Evolutionary conservation across 129 eudicot genomes (phyloP), one percentile per base, ranked within the genome.

Genomic region (Gnaphalium uliginosum): DNA sequence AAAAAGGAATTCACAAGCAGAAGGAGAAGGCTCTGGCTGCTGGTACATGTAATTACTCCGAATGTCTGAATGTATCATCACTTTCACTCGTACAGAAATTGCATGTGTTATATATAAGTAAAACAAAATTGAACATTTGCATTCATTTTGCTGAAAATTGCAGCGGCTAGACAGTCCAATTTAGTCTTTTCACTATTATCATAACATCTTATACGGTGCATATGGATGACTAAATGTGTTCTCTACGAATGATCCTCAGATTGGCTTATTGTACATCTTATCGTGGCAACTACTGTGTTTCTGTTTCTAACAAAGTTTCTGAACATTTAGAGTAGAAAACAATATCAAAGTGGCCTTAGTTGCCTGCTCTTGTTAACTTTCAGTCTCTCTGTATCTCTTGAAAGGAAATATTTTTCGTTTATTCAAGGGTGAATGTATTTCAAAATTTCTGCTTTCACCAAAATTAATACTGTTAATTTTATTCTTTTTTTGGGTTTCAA

Each of bases 1-100:
- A 9, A 14, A 26, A 61, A 61, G 37, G 67, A 26, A 26, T 26
- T 61, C 23, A 62, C 4, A 62, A 14, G 68, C 39, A 27, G 25
- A 6, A 6, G 30, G 5, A 59, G 73, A 69, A 69, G 90, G 83
- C 92, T 88, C 1, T 87, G 96, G 93, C 65, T 92, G 84, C 81
- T 87, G 77, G 58, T 66, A 15, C n/a, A 4, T 23, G 65, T 23
- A 24, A 60, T 5, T 60, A 13, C 30, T 26, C 66, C 24, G 10
- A 60, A 29, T 1, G 46, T 35, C 6, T 35, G 39, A 35, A 35
- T 35, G 46, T 39, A 9, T 39, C 46, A 54, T 54, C 63, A 51
- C 30, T 14, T 53, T 71, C 48, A 26, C 50, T 11, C 4, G 2
- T 56, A 56, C 2, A 29, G 26, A 26, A 27, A 18, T 14, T 14